Conservation (phyloP, 1,284 basidiomycete species). For the Marasmius sp. region DNA sequence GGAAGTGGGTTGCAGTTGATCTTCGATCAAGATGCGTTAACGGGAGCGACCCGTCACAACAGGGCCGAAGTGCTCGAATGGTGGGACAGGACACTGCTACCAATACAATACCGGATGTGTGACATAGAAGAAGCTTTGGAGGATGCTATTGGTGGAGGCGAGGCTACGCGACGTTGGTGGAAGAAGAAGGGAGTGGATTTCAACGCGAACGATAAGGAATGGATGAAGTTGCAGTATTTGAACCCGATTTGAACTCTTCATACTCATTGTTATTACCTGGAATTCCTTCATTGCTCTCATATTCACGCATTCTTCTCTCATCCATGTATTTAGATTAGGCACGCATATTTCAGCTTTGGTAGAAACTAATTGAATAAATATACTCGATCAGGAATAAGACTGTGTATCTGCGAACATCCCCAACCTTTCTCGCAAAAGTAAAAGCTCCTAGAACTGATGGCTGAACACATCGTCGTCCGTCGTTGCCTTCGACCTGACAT, state of each 20-base stretch:
- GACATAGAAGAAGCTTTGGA: constrained; percentile 86
- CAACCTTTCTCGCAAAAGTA: background rate
- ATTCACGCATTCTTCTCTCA: constrained; percentile 4
- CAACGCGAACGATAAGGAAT: constrained; percentile 76
- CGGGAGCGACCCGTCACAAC: constrained; percentile 77
- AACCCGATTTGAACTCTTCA: constrained; percentile 40
- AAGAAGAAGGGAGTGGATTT: constrained; percentile 75
- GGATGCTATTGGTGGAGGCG: constrained; percentile 76
- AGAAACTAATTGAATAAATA: background rate
- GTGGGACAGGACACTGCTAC: constrained; percentile 78
- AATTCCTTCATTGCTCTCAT: background rate
- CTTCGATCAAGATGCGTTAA: constrained; percentile 77
- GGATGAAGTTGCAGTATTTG: constrained; percentile 76
- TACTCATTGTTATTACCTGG: background rate
- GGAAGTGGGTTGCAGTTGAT: constrained; percentile 71
- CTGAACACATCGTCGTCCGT: constrained; percentile 40
- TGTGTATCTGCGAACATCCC: background rate
- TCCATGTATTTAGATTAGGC: background rate
- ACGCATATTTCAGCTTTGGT: background rate
- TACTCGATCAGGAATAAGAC: background rate
- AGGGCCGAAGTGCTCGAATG: constrained; percentile 80
- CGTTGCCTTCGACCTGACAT: constrained; percentile 14
- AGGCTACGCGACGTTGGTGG: constrained; percentile 76
- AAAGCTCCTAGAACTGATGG: constrained; percentile 43
- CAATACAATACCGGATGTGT: constrained; percentile 80